phyloP scores from a whole-genome alignment of 1,284 basidiomycete species.

The Schizopora paradoxa region DNA sequence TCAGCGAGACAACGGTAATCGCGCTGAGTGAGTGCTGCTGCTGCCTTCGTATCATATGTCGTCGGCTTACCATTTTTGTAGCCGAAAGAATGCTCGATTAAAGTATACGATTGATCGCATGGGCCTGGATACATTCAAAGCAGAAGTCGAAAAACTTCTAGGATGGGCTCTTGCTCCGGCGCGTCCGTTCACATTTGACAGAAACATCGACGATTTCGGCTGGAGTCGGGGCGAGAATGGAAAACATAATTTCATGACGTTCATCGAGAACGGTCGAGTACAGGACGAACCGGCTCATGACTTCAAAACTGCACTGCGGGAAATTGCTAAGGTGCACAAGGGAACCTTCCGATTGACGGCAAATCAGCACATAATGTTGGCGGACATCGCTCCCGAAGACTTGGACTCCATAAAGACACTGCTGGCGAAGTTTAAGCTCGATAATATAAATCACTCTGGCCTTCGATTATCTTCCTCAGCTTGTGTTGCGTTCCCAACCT shows the following conservation, averaged over 20 bases:
- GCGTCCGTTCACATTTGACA: slow-evolving; percentile 78
- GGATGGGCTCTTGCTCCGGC: slow-evolving; percentile 76
- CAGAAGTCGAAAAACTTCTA: slow-evolving; percentile 85
- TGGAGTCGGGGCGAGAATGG: slow-evolving; percentile 89
- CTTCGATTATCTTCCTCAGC: slow-evolving; percentile 85
- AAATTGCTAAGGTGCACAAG: slow-evolving; percentile 93
- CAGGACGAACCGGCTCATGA: slow-evolving; percentile 87
- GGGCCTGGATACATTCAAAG: slow-evolving; percentile 82
- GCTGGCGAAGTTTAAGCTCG: slow-evolving; percentile 85
- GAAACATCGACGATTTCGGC: slow-evolving; percentile 92
- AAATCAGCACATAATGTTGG: slow-evolving; percentile 92
- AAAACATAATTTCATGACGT: slow-evolving; percentile 88
- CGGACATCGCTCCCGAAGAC: slow-evolving; percentile 75
- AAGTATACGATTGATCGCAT: slow-evolving; percentile 98
- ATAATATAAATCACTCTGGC: slow-evolving; percentile 80
- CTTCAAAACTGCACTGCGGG: slow-evolving; percentile 90
- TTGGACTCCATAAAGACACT: slow-evolving; percentile 75
- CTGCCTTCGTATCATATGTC: no score
- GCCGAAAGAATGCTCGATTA: slow-evolving; percentile 75
- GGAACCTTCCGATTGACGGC: slow-evolving; percentile 89
- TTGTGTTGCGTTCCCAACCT: slow-evolving; percentile 98
- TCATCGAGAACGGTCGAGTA: slow-evolving; percentile 96
- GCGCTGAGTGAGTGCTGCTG: slow-evolving; percentile 62
- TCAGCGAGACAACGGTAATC: slow-evolving; percentile 96
- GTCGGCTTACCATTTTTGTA: slow-evolving; percentile 13